Evolutionary conservation across 2,329 filamentous ascomycete species (phyloP).

Genomic region (Torrubiellomyces zombiae): DNA sequence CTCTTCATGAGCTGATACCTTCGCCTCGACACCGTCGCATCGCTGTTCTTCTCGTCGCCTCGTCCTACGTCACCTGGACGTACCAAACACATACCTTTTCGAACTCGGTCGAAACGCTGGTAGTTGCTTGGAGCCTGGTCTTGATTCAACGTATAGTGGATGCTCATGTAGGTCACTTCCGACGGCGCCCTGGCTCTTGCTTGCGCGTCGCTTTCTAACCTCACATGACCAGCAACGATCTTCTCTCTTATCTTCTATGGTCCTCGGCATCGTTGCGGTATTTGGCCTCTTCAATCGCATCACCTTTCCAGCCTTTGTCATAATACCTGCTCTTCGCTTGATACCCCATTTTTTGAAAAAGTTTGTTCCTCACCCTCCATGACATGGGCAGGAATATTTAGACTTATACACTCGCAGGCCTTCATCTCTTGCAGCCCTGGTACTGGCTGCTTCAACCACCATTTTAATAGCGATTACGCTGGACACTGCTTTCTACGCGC

Average conservation of each 20-base stretch:
- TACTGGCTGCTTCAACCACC: conserved; percentile 49
- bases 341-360: conserved; percentile 73
- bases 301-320: conserved; percentile 84
- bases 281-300: conserved; percentile 92
- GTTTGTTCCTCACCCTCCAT: conserved; percentile 28
- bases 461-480: conserved; percentile 57
- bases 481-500: conserved; percentile 72
- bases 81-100: conserved; percentile 98
- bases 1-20: conserved; percentile 76
- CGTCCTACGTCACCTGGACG: conserved; percentile 97
- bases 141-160: conserved; percentile 74
- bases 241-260: conserved; percentile 56
- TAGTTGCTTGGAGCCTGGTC: conserved; percentile 86
- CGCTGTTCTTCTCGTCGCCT: conserved; percentile 73
- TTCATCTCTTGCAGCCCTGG: conserved; percentile 43
- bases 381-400: background rate
- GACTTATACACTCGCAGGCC: conserved; percentile 30
- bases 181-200: conserved; percentile 1
- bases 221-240: conserved; percentile 60
- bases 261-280: conserved; percentile 67
- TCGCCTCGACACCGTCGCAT: conserved; percentile 54
- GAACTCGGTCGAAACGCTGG: conserved; percentile 86
- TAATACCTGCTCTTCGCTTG: conserved; percentile 69
- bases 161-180: conserved; percentile 44
- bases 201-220: no score